Conservation (phyloP, 1,139 yeast genomes). For the Scheffersomyces quercinus region DNA sequence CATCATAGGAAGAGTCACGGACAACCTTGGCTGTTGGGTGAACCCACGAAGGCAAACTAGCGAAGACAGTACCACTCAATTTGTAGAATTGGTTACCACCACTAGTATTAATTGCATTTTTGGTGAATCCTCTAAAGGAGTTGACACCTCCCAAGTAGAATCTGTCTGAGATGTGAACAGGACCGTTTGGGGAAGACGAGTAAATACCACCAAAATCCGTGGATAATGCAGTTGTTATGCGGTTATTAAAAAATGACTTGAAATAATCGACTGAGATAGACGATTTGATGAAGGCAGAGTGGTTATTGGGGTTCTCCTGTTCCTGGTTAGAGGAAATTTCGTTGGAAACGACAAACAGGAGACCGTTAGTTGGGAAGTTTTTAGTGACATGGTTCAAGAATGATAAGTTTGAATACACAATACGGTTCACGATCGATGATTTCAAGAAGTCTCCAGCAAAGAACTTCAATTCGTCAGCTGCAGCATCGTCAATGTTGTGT, state of each 20-base stretch:
- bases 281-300: slow-evolving; percentile 29
- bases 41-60: slow-evolving; percentile 38
- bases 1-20: slow-evolving; percentile 12
- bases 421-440: slow-evolving; percentile 32
- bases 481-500: slow-evolving; percentile 43
- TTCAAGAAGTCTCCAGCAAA: slow-evolving; percentile 38
- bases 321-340: slow-evolving; percentile 39
- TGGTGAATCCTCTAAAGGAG: slow-evolving; percentile 40
- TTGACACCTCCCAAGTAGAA: slow-evolving; percentile 50
- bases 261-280: slow-evolving; percentile 28
- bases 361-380: slow-evolving; percentile 36
- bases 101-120: slow-evolving; percentile 34
- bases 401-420: slow-evolving; percentile 23
- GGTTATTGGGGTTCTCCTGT: slow-evolving; percentile 21
- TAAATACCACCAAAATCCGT: slow-evolving; percentile 39
- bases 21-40: slow-evolving; percentile 19
- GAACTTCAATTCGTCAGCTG: slow-evolving; percentile 31
- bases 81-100: slow-evolving; percentile 48
- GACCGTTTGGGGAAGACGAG: slow-evolving; percentile 18
- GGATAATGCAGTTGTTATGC: slow-evolving; percentile 37
- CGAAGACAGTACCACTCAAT: slow-evolving; percentile 32
- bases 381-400: slow-evolving; percentile 26
- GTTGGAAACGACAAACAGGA: slow-evolving; percentile 17
- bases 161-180: slow-evolving; percentile 47
- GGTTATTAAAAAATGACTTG: slow-evolving; percentile 39